Evolutionary conservation across 192 early-diverging fungal genomes (phyloP).

Genomic region (Pilobolus umbonatus): DNA sequence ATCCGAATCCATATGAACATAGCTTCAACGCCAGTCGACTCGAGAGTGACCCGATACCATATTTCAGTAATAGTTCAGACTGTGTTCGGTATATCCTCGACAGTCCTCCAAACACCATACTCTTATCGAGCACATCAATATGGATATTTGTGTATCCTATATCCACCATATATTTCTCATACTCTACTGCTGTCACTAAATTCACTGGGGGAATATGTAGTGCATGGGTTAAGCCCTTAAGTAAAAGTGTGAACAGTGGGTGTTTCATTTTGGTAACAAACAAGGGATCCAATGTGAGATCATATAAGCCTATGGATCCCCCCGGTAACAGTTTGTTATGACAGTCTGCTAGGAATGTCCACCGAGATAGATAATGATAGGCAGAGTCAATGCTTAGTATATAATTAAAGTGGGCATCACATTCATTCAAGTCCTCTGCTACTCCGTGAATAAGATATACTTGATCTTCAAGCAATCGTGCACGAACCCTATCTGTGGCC

Average conservation of each 20-base stretch:
- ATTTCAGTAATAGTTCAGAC: neutral
- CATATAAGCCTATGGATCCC: conserved; percentile 33
- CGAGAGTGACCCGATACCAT: conserved; percentile 2
- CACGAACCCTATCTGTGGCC: conserved; percentile 23
- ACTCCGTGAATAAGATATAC: conserved; percentile 20
- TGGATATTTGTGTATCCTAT: conserved; percentile 39
- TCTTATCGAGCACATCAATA: conserved; percentile 27
- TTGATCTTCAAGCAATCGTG: neutral
- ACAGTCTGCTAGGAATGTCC: conserved; percentile 29
- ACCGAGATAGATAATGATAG: conserved; percentile 45
- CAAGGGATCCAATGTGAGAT: conserved; percentile 28
- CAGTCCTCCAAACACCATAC: conserved; percentile 42
- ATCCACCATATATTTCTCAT: conserved; percentile 30
- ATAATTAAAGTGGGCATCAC: conserved; percentile 20
- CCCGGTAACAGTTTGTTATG: conserved; percentile 12
- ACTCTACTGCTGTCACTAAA: conserved; percentile 33
- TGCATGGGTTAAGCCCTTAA: conserved; percentile 21
- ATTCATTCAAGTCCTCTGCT: conserved; percentile 7
- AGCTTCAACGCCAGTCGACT: conserved; percentile 1
- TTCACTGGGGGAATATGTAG: conserved; percentile 38
- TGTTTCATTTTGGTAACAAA: neutral
- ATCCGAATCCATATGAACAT: conserved; percentile 5
- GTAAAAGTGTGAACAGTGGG: neutral
- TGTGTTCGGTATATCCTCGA: conserved; percentile 25
- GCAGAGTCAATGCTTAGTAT: conserved; percentile 46